A percentile compares a stretch with the other conserved stretches of the same genome.
phyloP scores from a whole-genome alignment of 352 stramenopile genomes.

The Phytophthora cajani region DNA sequence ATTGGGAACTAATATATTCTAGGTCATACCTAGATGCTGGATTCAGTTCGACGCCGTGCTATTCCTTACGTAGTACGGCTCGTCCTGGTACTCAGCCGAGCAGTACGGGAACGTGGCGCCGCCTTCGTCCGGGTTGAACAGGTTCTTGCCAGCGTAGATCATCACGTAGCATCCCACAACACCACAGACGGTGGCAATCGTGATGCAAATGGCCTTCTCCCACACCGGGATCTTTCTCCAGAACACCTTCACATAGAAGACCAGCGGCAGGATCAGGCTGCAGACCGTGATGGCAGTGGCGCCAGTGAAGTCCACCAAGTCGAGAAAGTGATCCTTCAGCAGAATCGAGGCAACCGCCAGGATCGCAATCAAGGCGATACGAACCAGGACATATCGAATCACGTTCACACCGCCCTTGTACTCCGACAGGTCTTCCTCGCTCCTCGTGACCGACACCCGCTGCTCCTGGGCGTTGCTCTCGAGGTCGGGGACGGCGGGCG shows the following conservation, averaged over 20 bases:
- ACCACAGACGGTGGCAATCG: constrained; percentile 32
- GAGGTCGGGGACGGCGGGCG: constrained; percentile 9
- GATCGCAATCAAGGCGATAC: constrained; percentile 40
- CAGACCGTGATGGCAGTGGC: constrained; percentile 40
- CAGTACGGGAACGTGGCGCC: constrained; percentile 41
- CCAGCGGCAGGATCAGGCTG: constrained; percentile 45
- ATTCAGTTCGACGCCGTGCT: constrained; percentile 17
- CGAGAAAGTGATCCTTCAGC: constrained; percentile 39
- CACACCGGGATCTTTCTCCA: constrained; percentile 42
- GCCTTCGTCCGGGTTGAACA: constrained; percentile 29
- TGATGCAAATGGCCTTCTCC: constrained; percentile 38
- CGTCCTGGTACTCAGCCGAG: constrained; percentile 31
- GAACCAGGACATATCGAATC: constrained; percentile 38
- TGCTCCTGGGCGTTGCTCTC: constrained; percentile 17
- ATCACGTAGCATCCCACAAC: constrained; percentile 40
- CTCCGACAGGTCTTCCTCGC: constrained; percentile 27
- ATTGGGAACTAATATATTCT: neutral
- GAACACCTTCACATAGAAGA: constrained; percentile 49
- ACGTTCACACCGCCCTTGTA: constrained; percentile 36
- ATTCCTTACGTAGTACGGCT: constrained; percentile 39
- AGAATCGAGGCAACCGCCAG: constrained; percentile 37
- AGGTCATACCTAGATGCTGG: neutral
- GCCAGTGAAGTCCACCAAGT: constrained; percentile 50
- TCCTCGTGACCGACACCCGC: constrained; percentile 14
- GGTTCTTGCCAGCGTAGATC: constrained; percentile 36